Percentiles rank a stretch among this genome's conserved stretches.
Evolutionary conservation across 1,284 basidiomycete genomes (phyloP).

Genomic region (Ceratobasidium sp.): DNA sequence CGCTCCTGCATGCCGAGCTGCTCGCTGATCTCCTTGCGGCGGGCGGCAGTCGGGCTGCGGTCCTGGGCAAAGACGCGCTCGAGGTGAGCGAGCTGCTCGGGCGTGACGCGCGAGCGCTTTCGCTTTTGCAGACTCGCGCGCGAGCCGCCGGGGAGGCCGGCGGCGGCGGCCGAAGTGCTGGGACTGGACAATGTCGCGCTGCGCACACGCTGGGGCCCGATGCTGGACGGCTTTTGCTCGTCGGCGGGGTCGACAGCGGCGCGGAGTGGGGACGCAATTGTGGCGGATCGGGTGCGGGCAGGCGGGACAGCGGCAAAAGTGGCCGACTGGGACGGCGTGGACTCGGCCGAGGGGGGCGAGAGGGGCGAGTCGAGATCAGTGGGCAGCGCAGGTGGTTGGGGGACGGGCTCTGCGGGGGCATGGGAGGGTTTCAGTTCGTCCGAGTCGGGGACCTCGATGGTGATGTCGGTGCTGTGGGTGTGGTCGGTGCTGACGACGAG

Average conservation of each 20-base stretch:
- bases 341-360: constrained; percentile 42
- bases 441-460: constrained; percentile 44
- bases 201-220: constrained; percentile 39
- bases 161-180: constrained; percentile 25
- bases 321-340: constrained; percentile 42
- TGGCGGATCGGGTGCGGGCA: constrained; percentile 39
- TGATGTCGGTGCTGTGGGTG: constrained; percentile 45
- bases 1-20: constrained; percentile 81
- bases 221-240: constrained; percentile 33
- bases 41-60: constrained; percentile 70
- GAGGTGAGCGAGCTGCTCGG: constrained; percentile 73
- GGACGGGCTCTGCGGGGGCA: constrained; percentile 42
- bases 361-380: constrained; percentile 43
- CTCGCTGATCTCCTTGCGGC: constrained; percentile 73
- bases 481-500: constrained; percentile 33
- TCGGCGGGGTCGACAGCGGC: constrained; percentile 20
- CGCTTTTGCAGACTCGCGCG: constrained; percentile 56
- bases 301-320: constrained; percentile 36
- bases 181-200: constrained; percentile 34
- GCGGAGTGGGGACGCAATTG: constrained; percentile 32
- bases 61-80: constrained; percentile 72
- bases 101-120: constrained; percentile 76
- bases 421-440: constrained; percentile 44
- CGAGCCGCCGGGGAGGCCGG: constrained; percentile 9
- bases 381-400: constrained; percentile 39